phyloP scores from a whole-genome alignment of 2,329 filamentous ascomycete species.

The Myriosclerotinia curreyana region DNA sequence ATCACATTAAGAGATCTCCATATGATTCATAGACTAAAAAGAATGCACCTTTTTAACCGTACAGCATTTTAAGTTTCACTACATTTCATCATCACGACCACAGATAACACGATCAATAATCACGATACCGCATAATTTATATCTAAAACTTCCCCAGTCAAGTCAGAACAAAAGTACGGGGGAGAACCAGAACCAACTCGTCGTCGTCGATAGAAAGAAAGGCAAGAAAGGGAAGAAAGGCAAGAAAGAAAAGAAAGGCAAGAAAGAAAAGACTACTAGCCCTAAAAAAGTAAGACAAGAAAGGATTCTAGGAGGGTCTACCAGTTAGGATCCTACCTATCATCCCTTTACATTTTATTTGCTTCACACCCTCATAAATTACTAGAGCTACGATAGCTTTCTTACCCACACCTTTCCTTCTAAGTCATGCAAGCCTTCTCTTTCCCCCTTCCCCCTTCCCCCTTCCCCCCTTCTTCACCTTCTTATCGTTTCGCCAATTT shows the following conservation, averaged over 20 bases:
- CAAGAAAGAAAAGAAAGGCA: slow-evolving; percentile 11
- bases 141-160: background rate
- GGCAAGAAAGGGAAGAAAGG: slow-evolving; percentile 8
- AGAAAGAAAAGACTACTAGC: too few species aligned
- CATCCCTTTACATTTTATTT: too few species aligned
- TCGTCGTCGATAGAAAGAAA: background rate
- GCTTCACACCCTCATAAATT: slow-evolving; percentile 9
- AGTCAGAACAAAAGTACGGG: slow-evolving; percentile 15
- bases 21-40: background rate
- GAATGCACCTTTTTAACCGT: too few species aligned
- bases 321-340: too few species aligned
- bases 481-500: slow-evolving; percentile 15
- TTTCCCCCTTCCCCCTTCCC: slow-evolving; percentile 1
- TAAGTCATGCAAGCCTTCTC: background rate
- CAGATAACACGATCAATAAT: slow-evolving; percentile 3
- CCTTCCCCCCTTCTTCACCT: background rate
- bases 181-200: too few species aligned
- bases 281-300: too few species aligned
- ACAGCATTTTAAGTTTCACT: slow-evolving; percentile 3
- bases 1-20: slow-evolving; percentile 5
- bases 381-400: slow-evolving; percentile 1
- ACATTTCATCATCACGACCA: slow-evolving; percentile 2
- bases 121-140: background rate
- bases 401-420: slow-evolving; percentile 5
- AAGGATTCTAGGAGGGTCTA: background rate